Conservation (phyloP, 257 asterid species). For the Knoxia roxburghii region DNA sequence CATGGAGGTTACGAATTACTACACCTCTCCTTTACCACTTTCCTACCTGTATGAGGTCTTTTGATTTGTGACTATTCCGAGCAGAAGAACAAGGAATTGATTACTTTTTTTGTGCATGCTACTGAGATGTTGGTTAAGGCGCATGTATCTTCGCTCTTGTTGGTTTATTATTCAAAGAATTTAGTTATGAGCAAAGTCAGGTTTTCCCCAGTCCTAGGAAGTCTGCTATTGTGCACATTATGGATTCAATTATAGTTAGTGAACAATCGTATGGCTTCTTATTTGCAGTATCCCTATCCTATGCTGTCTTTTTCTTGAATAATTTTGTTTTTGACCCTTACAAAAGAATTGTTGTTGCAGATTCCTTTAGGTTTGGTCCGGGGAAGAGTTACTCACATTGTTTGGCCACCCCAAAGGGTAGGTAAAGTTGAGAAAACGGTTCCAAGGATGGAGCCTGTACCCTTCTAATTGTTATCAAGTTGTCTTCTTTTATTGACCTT, state of each 20-base stretch:
- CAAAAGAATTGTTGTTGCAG: slow-evolving; percentile 29
- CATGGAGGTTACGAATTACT: too few species aligned
- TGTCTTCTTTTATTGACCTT: too few species aligned
- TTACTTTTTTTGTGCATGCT: not conserved
- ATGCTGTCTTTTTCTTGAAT: slow-evolving; percentile 5
- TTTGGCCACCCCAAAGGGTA: slow-evolving; percentile 86
- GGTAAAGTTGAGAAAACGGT: slow-evolving; percentile 46
- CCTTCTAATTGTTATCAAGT: slow-evolving; percentile 18
- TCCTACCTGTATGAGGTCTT: too few species aligned
- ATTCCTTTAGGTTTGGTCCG: slow-evolving; percentile 83
- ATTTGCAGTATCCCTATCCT: not conserved
- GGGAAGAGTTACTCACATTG: slow-evolving; percentile 69
- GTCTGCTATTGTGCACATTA: not conserved
- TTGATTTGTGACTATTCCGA: not conserved
- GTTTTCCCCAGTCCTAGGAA: not conserved
- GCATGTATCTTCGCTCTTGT: not conserved
- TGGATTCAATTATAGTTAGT: not conserved
- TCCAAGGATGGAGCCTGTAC: slow-evolving; percentile 19
- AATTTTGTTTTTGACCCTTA: not conserved
- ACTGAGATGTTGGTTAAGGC: not conserved
- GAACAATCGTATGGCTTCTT: not conserved
- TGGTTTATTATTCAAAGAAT: not conserved
- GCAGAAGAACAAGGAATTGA: not conserved
- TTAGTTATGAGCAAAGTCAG: not conserved
- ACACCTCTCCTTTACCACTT: too few species aligned